Evolutionary conservation across 768 basidiomycete genomes (phyloP), one percentile per base, ranked within the genome.

Genomic region (Phanerodontia chrysosporium): DNA sequence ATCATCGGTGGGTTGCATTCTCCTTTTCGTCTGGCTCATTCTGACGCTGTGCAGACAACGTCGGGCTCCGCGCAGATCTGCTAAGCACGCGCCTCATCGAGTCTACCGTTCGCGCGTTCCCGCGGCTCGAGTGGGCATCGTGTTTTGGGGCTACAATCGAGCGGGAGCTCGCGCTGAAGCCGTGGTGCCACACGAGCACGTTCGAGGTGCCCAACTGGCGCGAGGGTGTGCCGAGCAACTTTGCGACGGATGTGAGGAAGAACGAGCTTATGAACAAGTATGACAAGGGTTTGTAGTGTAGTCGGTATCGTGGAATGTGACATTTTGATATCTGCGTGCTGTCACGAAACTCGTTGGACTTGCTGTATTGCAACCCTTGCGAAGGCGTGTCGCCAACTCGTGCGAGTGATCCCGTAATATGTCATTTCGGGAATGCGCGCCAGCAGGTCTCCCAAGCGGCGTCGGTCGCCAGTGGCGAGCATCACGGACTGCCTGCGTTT

Each of bases 111-210:
- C 67, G 68, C 8, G 71, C 68, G 7, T 80, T 72, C 64, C 78
- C 80, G 39, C 74, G 80, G 36, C 68, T 70, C 27, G 73, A 73
- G n/a, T 82, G 80, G 79, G 74, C 76, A 3, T 71, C 75, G 62
- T 69, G 72, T 58, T 82, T 81, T 58, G 75, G 72, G 6, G 54
- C 62, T 21, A 75, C 76, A 32, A 73, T 82, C 60, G 76, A 78
- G 66, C 72, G 72, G 59, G 80, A 82, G 66, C 68, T 80, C 39
- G 30, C 65, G 28, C 67, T 76, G 49, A 81, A 81, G 64, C 79
- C 78, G 29, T 81, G 79, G 80, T 80, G 77, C 67, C 78, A 80
- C 67, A 73, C 74, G n/a, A 67, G 76, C 32, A 73, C 76, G 30
- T 82, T 81, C 60, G 80, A 81, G 62, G 63, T 73, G 5, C 76